phyloP scores from a whole-genome alignment of 345 rosid species.

The Aquilaria sinensis region DNA sequence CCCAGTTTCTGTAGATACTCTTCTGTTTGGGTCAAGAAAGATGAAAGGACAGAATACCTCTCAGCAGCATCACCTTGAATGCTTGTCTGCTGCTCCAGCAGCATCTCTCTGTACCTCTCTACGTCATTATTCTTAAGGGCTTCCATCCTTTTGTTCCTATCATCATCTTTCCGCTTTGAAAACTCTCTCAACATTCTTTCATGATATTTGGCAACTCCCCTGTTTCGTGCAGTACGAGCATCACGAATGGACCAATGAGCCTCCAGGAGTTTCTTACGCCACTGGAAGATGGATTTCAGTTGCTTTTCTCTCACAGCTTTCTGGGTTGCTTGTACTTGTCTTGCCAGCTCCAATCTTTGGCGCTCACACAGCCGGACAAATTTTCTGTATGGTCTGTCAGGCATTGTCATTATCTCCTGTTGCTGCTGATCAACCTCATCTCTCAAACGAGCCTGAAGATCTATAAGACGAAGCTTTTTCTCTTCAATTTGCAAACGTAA shows the following conservation, averaged over 20 bases:
- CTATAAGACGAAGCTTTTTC: slow-evolving; percentile 75
- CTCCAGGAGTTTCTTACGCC: slow-evolving; percentile 99
- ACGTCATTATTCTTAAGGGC: slow-evolving; percentile 99
- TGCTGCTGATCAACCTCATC: slow-evolving; percentile 93
- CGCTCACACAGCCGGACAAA: slow-evolving; percentile 98
- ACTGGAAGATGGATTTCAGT: slow-evolving; percentile 88
- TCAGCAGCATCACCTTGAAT: slow-evolving; percentile 91
- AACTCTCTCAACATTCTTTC: slow-evolving; percentile 95
- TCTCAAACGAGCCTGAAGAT: slow-evolving; percentile 79
- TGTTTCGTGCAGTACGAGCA: slow-evolving; percentile 94
- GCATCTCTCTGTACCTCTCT: slow-evolving; percentile 98
- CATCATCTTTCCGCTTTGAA: slow-evolving; percentile 95
- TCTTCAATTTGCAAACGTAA: slow-evolving; percentile 96
- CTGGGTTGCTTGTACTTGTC: slow-evolving; percentile 86
- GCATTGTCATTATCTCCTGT: slow-evolving; percentile 98
- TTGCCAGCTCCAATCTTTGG: slow-evolving; percentile 81
- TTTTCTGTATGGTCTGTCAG: slow-evolving; percentile 95
- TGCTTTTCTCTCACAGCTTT: slow-evolving; percentile 90
- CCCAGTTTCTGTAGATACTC: slow-evolving; percentile 94
- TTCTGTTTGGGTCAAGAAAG: slow-evolving; percentile 97
- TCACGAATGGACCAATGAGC: slow-evolving; percentile 98
- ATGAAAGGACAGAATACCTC: slow-evolving; percentile 91
- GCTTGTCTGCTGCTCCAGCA: slow-evolving; percentile 95
- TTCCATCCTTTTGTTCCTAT: slow-evolving; percentile 95
- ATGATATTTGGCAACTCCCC: slow-evolving; percentile 99